A percentile compares a stretch with the other conserved stretches of the same genome.
Conservation (phyloP, 148 eudicot species). For the Bassia scoparia region DNA sequence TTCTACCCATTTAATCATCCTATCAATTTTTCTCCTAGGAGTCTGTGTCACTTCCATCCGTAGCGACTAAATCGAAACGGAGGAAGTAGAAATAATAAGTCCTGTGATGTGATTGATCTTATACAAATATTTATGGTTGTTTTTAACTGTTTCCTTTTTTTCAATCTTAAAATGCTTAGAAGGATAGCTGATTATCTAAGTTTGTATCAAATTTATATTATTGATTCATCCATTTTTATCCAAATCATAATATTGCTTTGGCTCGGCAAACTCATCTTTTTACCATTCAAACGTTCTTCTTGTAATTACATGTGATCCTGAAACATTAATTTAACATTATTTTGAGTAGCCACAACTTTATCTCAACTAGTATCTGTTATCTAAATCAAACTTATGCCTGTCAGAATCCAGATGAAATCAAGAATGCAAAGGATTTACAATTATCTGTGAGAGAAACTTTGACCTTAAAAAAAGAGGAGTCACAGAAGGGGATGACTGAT, state of each 20-base stretch:
- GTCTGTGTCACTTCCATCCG: no score
- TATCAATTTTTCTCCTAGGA: no score
- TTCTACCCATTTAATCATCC: no score
- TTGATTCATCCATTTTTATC: neutral
- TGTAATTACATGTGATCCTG: neutral
- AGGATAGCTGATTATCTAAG: neutral
- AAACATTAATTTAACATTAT: neutral
- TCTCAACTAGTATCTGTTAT: neutral
- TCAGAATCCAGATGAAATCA: constrained; percentile 52
- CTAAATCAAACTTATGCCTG: constrained; percentile 22
- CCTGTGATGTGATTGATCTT: neutral
- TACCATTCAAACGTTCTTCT: neutral
- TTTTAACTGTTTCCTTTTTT: neutral
- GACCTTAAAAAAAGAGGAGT: constrained; percentile 58
- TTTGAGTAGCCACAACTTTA: neutral
- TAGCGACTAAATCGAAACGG: no score
- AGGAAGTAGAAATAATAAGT: neutral
- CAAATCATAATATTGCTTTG: neutral
- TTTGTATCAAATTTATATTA: neutral
- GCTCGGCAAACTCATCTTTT: neutral
- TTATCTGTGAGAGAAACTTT: constrained; percentile 72
- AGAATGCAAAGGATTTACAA: constrained; percentile 49
- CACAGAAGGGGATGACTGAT: constrained; percentile 36
- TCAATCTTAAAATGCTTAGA: neutral
- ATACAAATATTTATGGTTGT: no score